Base-by-base conservation (phyloP, 257 asterid genomes). In the Solanum tacnaense region DNA sequence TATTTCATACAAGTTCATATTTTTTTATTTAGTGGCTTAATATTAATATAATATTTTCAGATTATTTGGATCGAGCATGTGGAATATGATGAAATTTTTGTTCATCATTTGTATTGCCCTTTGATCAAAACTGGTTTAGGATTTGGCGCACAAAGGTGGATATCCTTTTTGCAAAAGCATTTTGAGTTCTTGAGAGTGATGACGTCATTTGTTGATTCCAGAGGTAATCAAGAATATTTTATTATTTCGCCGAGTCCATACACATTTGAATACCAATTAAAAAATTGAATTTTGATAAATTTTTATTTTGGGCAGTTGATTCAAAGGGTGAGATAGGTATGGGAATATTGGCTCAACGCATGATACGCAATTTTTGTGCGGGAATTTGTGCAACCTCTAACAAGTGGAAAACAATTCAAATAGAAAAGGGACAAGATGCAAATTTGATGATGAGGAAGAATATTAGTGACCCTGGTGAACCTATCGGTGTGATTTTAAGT, bases 91-190 rank as follows among this genome's bases (percentile, higher is more conserved):
- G 94, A 93, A 84, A 92, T 76, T 83, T 58, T 23, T 15, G 86
- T 95, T 86, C 95, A 94, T 41, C 90, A 91, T 60, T 84, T 90
- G 44, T 95, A 83, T 88, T 93, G 89, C 79, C 96, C 98, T n/a
- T 86, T 94, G 83, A 87, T 96, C 83, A 85, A 92, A 90, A 91
- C 94, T 1, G 98, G 98, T 83, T 20, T 93, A 44, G 97, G 94
- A 31, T 91, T 93, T 74, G 99, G 99, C 27, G 98, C 99, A 23
- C 95, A 90, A 86, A 94, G 91, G 89, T 96, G 98, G 98, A 85
- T 94, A 4, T 87, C 93, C 86, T 89, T 89, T 85, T 93, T 96
- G 5, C 12, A 93, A 92, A 85, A 87, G 91, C 95, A 93, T 84
- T 93, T 95, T 39, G 93, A 94, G 87, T 93, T 91, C 56, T 89